Evolutionary conservation across 2,329 filamentous ascomycete genomes (phyloP), one percentile per base, ranked within the genome.

Genomic region (Thelonectria rubi): DNA sequence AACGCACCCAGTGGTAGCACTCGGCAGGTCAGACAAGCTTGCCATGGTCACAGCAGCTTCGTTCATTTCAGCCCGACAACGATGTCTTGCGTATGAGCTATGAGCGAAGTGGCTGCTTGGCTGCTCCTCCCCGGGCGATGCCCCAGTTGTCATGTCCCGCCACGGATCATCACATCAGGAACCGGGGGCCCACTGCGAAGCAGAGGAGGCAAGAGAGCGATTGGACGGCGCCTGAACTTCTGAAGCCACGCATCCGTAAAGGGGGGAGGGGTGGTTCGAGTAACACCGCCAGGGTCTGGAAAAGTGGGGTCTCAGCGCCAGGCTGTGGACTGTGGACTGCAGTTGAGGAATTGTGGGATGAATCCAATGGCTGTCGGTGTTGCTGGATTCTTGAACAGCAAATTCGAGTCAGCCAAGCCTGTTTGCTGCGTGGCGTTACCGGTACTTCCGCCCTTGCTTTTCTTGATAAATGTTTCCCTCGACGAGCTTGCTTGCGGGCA

Each of bases 81-180:
- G n/a, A 20, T 55, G 34, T 55, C 45, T 42, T 20, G 52, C 24
- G 37, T 55, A 45, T 42, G 20, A 42, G 46, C 45, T 55, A 45
- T 42, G 20, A 42, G 46, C 45, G 14, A 45, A 55, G 37, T 55
- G 37, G 46, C 45, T 40, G 39, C 50, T 30, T 37, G 26, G 26
- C 26, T 30, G 26, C 26, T 30, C 26, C 26, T 30, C 26, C 26
- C 26, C 26, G 26, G 26, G 26, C 26, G 26, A 30, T 56, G 42
- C 42, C 17, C 52, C 47, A 60, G 47, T 18, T 39, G 52, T 20
- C 54, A 42, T 55, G 48, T 51, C n/a, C 53, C 58, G 51, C 58
- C 51, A 60, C 58, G 40, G 52, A 24, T 52, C 47, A 55, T 60
- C 58, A 52, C 47, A 55, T 60, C 58, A 51, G 52, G 58, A 56